A percentile compares a stretch with the other conserved stretches of the same genome.
phyloP scores from a whole-genome alignment of 306 rosid genomes.

The Prunus mume region DNA sequence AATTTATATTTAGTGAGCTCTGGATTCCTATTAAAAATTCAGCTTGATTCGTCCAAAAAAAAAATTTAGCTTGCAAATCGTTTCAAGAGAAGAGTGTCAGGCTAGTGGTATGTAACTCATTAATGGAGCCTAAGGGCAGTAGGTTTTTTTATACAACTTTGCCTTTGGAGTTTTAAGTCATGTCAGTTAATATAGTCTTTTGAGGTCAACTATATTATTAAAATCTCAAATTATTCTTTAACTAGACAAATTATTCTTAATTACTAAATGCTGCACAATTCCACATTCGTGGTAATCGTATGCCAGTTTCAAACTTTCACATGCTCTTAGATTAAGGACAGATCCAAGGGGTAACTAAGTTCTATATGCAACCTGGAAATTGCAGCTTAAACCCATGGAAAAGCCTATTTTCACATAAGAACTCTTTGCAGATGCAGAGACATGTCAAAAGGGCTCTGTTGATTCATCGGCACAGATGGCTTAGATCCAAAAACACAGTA shows the following conservation, averaged over 20 bases:
- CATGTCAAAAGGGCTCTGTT: neutral
- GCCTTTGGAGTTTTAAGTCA: neutral
- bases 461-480: neutral
- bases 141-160: neutral
- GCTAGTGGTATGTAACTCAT: neutral
- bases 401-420: neutral
- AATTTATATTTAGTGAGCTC: neutral
- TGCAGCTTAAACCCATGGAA: neutral
- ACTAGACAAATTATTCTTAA: neutral
- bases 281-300: neutral
- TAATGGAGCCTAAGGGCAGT: neutral
- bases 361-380: neutral
- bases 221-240: neutral
- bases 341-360: too few species aligned
- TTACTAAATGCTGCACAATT: neutral
- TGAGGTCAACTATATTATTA: neutral
- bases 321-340: neutral
- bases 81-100: neutral
- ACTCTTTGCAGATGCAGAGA: neutral
- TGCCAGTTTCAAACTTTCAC: slow-evolving; percentile 1
- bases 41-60: too few species aligned
- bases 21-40: neutral
- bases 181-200: neutral
- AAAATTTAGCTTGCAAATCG: neutral
- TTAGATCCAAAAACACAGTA: neutral